These are phyloP conservation scores for Alternaria brassicae DNA, from an alignment of 2,329 filamentous ascomycete genomes.

Conservation along the genomic window DNA sequence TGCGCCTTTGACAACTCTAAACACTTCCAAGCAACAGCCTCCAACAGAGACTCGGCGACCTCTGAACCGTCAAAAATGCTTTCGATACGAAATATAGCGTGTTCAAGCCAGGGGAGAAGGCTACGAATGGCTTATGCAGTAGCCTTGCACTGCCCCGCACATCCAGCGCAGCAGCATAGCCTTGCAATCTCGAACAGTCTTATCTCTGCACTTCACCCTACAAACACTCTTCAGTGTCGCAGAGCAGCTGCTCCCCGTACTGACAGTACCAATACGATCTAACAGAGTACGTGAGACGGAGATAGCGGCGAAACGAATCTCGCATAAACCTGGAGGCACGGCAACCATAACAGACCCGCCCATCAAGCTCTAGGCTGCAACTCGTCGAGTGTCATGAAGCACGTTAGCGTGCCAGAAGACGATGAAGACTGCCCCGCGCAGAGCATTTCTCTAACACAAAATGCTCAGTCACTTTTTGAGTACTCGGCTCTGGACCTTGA, in stretches of 20 bases:
- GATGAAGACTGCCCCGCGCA: neutral
- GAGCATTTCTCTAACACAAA: neutral
- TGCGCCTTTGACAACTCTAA: neutral
- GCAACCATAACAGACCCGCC: neutral
- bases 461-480: neutral
- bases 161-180: neutral
- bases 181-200: accelerated
- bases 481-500: neutral
- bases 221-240: accelerated
- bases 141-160: neutral
- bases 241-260: neutral
- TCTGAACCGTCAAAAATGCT: neutral
- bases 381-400: neutral
- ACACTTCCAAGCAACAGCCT: neutral
- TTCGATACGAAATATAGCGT: neutral
- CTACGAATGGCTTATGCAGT: neutral
- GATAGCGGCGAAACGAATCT: neutral
- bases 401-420: neutral
- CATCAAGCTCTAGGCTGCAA: neutral
- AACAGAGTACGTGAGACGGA: neutral
- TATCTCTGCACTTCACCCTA: neutral
- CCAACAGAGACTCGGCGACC: neutral
- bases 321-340: neutral
- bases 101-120: neutral
- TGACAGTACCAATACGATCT: neutral